Evolutionary conservation across 2,329 filamentous ascomycete species (phyloP).

Genomic region (Epichloe typhina): DNA sequence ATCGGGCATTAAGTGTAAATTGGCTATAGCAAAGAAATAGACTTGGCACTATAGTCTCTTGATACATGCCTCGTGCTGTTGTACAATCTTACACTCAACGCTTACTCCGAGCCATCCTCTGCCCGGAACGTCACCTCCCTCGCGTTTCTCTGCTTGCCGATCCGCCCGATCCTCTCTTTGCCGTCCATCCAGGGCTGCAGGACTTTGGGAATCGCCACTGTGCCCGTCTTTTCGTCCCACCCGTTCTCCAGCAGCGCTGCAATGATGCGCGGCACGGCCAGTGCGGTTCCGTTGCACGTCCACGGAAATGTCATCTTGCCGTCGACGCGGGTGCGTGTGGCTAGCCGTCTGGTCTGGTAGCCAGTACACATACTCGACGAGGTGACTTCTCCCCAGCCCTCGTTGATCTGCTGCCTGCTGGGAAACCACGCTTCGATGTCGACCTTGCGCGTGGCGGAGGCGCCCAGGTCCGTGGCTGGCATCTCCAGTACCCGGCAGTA

Average conservation of each 20-base stretch:
- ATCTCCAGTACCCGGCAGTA: conserved; percentile 87
- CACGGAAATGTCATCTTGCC: conserved; percentile 59
- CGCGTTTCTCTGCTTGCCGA: conserved; percentile 13
- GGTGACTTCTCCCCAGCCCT: conserved; percentile 87
- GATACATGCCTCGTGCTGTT: no score
- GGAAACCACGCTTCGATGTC: conserved; percentile 96
- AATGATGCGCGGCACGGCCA: conserved; percentile 80
- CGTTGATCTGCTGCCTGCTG: conserved; percentile 43
- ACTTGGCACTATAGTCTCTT: no score
- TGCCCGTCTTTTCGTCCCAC: conserved; percentile 58
- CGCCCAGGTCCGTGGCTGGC: conserved; percentile 79
- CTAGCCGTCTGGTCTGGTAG: conserved; percentile 77
- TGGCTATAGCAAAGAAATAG: no score
- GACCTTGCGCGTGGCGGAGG: conserved; percentile 71
- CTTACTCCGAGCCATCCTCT: neutral
- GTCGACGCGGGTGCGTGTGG: conserved; percentile 52
- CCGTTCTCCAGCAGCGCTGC: conserved; percentile 84
- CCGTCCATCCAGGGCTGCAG: conserved; percentile 78
- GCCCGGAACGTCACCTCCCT: conserved; percentile 1
- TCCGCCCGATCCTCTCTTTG: conserved; percentile 44
- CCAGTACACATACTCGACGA: conserved; percentile 86
- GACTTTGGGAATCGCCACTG: conserved; percentile 65
- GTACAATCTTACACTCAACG: no score
- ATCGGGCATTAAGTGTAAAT: no score
- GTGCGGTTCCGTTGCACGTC: conserved; percentile 86